Percentiles rank a stretch among this genome's conserved stretches.
These are phyloP conservation scores for Zygosaccharomyces siamensis DNA, from an alignment of 805 yeast species.

Conservation along the genomic window DNA sequence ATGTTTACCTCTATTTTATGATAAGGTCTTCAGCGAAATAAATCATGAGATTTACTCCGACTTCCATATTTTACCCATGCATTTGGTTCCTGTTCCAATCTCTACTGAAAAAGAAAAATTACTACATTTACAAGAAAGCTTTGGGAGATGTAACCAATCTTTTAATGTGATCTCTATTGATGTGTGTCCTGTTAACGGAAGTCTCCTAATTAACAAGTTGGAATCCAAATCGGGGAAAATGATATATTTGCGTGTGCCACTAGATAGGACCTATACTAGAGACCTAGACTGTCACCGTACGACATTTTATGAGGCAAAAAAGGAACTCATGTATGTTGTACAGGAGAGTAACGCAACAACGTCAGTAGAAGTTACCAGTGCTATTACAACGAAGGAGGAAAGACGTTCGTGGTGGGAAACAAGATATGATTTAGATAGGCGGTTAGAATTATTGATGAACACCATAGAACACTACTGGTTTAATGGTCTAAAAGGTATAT, in stretches of 20 bases:
- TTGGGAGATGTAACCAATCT: constrained; percentile 4
- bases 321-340: constrained; percentile 50
- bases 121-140: constrained; percentile 8
- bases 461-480: constrained; percentile 65
- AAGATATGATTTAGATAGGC: constrained; percentile 56
- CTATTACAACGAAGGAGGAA: constrained; percentile 52
- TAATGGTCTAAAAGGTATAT: constrained; percentile 69
- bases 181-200: constrained; percentile 52
- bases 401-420: constrained; percentile 74
- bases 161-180: constrained; percentile 51
- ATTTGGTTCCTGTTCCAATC: constrained; percentile 1
- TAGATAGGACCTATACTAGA: constrained; percentile 45
- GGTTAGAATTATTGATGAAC: constrained; percentile 48
- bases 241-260: constrained; percentile 53
- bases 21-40: constrained; percentile 17
- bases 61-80: constrained; percentile 11
- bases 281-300: constrained; percentile 41
- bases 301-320: constrained; percentile 43
- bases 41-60: constrained; percentile 18
- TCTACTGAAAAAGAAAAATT: constrained; percentile 2
- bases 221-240: constrained; percentile 37
- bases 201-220: constrained; percentile 49
- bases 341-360: constrained; percentile 59
- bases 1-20: constrained; percentile 23
- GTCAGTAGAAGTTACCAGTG: constrained; percentile 46